These are phyloP conservation scores for apple (Malus domestica) DNA, from an alignment of 306 rosid species.

Conservation along the genomic window DNA sequence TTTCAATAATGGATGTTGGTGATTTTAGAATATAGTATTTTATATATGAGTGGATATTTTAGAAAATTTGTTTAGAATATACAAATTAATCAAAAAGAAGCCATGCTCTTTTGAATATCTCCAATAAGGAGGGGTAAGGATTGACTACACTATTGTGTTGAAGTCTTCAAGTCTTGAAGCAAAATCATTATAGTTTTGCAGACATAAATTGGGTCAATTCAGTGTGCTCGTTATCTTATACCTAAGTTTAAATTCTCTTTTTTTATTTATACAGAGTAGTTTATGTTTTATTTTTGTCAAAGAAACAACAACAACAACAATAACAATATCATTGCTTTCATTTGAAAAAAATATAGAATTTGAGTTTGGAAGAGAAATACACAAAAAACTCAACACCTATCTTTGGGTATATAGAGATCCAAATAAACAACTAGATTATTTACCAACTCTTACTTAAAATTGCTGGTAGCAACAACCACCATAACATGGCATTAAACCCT, in stretches of 20 bases:
- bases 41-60: neutral
- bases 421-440: neutral
- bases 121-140: neutral
- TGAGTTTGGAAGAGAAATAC: neutral
- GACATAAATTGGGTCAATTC: too few species aligned
- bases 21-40: neutral
- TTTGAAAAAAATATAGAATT: neutral
- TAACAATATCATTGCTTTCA: neutral
- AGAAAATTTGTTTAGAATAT: neutral
- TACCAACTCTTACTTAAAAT: neutral
- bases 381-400: neutral
- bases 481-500: neutral
- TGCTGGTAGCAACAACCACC: conserved; percentile 3
- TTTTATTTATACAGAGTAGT: too few species aligned
- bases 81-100: neutral
- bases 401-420: neutral
- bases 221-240: neutral
- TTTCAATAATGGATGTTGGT: neutral
- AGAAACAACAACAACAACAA: too few species aligned
- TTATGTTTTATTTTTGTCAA: neutral
- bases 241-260: neutral
- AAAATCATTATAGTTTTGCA: neutral
- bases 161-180: neutral
- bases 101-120: neutral
- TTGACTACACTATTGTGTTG: neutral